Evolutionary conservation across 2,329 filamentous ascomycete genomes (phyloP).

Genomic region (Paracoccidioides lutzii): DNA sequence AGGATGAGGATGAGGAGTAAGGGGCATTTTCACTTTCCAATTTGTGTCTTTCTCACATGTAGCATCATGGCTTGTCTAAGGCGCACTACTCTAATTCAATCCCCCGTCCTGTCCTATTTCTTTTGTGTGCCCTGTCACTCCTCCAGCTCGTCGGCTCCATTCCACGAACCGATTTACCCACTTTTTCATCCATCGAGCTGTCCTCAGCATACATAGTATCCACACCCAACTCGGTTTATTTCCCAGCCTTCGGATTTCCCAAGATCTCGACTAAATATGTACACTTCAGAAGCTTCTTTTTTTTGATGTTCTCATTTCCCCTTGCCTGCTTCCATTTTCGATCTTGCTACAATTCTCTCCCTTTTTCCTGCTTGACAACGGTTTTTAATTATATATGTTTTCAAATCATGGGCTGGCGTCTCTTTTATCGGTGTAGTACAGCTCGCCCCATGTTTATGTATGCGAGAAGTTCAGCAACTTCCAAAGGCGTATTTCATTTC

Average conservation of each 20-base stretch:
- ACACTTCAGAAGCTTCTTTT: not conserved
- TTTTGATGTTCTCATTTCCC: not conserved
- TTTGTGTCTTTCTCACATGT: not conserved
- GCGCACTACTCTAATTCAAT: too few species aligned
- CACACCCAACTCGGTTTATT: too few species aligned
- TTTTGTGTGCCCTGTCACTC: too few species aligned
- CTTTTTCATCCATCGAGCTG: not conserved
- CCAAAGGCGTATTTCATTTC: not conserved
- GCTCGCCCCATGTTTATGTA: not conserved
- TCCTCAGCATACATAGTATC: too few species aligned
- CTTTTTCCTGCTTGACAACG: not conserved
- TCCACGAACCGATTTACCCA: not conserved
- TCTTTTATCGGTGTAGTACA: not conserved
- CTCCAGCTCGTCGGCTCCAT: too few species aligned
- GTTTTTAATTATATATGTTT: not conserved
- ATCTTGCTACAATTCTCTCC: not conserved
- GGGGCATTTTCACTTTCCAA: not conserved
- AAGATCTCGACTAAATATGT: not conserved
- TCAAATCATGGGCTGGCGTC: not conserved
- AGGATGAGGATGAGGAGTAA: constrained; percentile 1
- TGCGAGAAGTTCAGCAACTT: not conserved
- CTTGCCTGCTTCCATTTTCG: not conserved
- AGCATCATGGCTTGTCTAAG: too few species aligned
- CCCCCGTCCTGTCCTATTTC: too few species aligned
- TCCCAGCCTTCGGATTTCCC: too few species aligned